Evolutionary conservation across 2,329 filamentous ascomycete species (phyloP).

Genomic region (Cercospora canescens): DNA sequence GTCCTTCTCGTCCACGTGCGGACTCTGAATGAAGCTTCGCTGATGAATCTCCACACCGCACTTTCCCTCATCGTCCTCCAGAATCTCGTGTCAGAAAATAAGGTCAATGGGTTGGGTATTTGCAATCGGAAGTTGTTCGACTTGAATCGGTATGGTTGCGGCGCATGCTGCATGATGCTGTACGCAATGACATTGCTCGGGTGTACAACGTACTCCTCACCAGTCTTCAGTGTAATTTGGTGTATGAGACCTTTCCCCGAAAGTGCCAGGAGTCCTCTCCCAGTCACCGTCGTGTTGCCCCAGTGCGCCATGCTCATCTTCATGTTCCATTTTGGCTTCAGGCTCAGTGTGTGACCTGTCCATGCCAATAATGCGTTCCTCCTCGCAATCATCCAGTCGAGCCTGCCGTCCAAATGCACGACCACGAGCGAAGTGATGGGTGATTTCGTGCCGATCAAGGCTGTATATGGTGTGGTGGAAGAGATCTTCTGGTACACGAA

Average conservation of each 20-base stretch:
- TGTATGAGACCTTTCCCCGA: constrained; percentile 88
- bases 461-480: constrained; percentile 83
- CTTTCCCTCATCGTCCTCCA: constrained; percentile 71
- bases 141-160: constrained; percentile 84
- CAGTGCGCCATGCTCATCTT: constrained; percentile 79
- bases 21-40: constrained; percentile 64
- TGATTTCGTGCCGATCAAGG: constrained; percentile 84
- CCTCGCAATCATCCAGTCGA: constrained; percentile 93
- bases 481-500: constrained; percentile 92
- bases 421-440: constrained; percentile 83
- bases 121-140: constrained; percentile 74
- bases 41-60: constrained; percentile 68
- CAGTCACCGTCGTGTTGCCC: constrained; percentile 87
- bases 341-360: constrained; percentile 83
- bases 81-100: constrained; percentile 71
- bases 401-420: constrained; percentile 85
- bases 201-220: constrained; percentile 88
- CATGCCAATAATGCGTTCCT: constrained; percentile 88
- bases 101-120: constrained; percentile 65
- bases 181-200: constrained; percentile 91
- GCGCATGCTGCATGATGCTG: constrained; percentile 70
- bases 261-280: constrained; percentile 81
- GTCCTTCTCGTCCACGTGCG: constrained; percentile 77
- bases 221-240: constrained; percentile 74
- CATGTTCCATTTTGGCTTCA: constrained; percentile 73